These are phyloP conservation scores for Beauveria brongniartii DNA, from an alignment of 2,329 filamentous ascomycete genomes.

Conservation along the genomic window DNA sequence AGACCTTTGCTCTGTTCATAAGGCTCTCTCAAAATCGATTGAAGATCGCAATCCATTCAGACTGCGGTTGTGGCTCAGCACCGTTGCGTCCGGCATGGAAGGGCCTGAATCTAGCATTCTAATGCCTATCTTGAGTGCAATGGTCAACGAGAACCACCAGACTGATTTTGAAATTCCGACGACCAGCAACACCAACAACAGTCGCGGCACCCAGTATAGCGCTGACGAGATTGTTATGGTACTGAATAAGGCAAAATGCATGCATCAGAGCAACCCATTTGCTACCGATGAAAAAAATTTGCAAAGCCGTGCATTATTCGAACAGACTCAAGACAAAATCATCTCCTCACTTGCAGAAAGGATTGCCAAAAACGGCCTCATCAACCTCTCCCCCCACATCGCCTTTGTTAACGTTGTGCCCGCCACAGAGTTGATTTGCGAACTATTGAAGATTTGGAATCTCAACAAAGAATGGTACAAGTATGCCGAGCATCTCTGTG, in stretches of 20 bases:
- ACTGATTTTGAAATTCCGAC: neutral
- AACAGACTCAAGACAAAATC: too few species aligned
- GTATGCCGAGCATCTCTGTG: neutral
- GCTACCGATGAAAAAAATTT: too few species aligned
- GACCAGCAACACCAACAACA: neutral
- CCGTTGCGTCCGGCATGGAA: neutral
- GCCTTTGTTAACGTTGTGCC: too few species aligned
- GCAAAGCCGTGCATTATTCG: too few species aligned
- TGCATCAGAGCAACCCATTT: too few species aligned
- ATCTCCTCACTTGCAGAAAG: too few species aligned
- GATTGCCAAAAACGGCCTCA: neutral
- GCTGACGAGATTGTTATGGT: neutral
- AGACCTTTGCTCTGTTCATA: neutral
- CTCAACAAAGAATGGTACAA: neutral
- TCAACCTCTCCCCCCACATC: too few species aligned
- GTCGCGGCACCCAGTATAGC: neutral
- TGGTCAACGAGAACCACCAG: neutral
- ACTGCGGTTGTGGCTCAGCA: neutral
- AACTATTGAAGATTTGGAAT: neutral
- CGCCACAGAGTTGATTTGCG: accelerated
- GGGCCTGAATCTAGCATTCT: accelerated
- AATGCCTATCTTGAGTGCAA: neutral
- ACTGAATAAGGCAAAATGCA: neutral
- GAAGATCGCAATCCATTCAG: neutral
- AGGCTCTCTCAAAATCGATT: accelerated